phyloP scores from a whole-genome alignment of 306 rosid species.

The Crotalaria pallida region DNA sequence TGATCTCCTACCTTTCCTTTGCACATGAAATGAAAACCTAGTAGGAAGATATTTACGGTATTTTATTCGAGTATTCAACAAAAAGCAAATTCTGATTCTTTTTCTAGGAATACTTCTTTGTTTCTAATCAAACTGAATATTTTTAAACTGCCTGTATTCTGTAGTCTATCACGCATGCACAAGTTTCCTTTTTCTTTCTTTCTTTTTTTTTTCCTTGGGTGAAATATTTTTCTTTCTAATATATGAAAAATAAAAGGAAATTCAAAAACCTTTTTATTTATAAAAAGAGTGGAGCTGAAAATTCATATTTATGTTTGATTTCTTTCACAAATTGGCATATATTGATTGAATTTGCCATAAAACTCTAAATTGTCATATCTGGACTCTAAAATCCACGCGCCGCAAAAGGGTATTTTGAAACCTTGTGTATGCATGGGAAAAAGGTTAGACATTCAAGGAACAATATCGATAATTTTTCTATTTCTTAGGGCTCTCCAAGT shows the following conservation, averaged over 20 bases:
- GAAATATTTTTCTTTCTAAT: too few species aligned
- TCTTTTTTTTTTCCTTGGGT: too few species aligned
- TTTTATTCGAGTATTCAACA: constrained; percentile 20
- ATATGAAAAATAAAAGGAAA: too few species aligned
- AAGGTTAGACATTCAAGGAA: constrained; percentile 37
- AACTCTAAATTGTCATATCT: neutral
- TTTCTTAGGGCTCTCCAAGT: constrained; percentile 48
- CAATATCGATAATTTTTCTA: constrained; percentile 19
- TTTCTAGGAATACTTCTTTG: constrained; percentile 22
- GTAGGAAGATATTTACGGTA: constrained; percentile 28
- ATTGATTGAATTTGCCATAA: neutral
- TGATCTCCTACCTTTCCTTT: constrained; percentile 22
- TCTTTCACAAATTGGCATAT: neutral
- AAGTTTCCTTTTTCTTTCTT: constrained; percentile 6
- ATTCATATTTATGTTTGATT: neutral
- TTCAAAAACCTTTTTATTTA: too few species aligned
- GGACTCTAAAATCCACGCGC: constrained; percentile 23
- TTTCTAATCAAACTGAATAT: neutral
- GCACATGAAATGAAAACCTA: constrained; percentile 24
- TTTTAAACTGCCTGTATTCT: constrained; percentile 10
- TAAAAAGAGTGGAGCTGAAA: neutral
- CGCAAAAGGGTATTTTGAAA: constrained; percentile 11
- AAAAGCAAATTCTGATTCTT: constrained; percentile 24
- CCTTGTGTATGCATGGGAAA: constrained; percentile 26
- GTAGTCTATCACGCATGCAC: neutral